These are phyloP conservation scores for Citrullus mucosospermus DNA, from an alignment of 306 rosid species.

Conservation along the genomic window DNA sequence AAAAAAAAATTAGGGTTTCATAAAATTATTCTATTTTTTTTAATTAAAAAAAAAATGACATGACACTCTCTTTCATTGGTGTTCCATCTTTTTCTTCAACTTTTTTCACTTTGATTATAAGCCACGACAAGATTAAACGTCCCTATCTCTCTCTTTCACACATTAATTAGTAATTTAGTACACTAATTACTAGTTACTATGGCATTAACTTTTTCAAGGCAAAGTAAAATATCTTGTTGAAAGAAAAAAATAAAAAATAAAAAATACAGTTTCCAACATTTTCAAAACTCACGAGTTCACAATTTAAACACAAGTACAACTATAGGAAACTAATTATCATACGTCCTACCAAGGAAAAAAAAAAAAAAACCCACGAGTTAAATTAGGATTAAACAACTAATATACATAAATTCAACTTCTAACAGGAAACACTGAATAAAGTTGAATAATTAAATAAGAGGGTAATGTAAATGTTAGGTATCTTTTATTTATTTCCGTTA, in stretches of 20 bases:
- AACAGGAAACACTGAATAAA: not conserved
- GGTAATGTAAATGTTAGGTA: not conserved
- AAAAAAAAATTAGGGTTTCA: not conserved
- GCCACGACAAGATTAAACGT: not conserved
- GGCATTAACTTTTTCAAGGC: not conserved
- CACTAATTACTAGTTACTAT: not conserved
- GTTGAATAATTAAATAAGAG: not conserved
- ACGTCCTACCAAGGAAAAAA: not conserved
- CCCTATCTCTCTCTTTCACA: not conserved
- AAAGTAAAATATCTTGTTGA: not conserved
- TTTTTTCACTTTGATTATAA: not conserved
- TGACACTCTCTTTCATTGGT: not conserved
- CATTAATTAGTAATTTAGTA: not conserved
- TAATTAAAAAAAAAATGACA: not conserved
- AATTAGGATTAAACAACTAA: no score
- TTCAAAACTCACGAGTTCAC: not conserved
- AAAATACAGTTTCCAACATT: not conserved
- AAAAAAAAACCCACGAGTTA: no score
- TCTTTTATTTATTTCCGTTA: conserved; percentile 32
- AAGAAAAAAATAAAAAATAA: not conserved
- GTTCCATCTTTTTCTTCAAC: not conserved
- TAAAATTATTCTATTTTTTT: not conserved
- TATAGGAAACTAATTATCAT: no score
- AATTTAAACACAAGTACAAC: no score
- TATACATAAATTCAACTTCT: not conserved